phyloP scores from a whole-genome alignment of 1,284 basidiomycete species.

The Taiwanofungus camphoratus region DNA sequence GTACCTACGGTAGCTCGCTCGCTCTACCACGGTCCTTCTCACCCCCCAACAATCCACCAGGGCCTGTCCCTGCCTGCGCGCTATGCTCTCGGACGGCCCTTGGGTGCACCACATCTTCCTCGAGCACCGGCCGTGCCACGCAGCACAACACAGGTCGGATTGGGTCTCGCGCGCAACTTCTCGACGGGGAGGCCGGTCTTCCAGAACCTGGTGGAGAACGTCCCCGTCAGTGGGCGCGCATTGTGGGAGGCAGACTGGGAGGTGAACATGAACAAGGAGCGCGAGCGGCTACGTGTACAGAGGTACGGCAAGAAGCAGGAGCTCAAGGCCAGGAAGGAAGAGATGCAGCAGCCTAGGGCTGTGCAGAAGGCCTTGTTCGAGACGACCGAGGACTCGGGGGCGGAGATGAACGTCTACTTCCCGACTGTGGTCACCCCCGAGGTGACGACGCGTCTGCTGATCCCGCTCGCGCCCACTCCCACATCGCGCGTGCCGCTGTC shows the following conservation, averaged over 20 bases:
- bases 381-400: constrained; percentile 19
- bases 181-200: constrained; percentile 66
- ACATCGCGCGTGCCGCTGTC: constrained; percentile 53
- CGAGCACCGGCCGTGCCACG: constrained; percentile 44
- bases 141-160: constrained; percentile 56
- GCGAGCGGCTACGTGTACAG: constrained; percentile 29
- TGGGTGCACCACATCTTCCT: constrained; percentile 46
- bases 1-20: constrained; percentile 30
- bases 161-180: constrained; percentile 69
- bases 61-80: constrained; percentile 42
- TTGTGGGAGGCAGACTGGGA: constrained; percentile 70
- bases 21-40: constrained; percentile 29
- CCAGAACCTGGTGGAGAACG: constrained; percentile 70
- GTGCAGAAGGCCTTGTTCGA: constrained; percentile 12
- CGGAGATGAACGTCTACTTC: constrained; percentile 62
- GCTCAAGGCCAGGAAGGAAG: constrained; percentile 26
- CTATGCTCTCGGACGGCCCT: constrained; percentile 38
- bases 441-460: constrained; percentile 61
- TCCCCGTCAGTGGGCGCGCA: constrained; percentile 62
- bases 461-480: constrained; percentile 70
- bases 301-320: constrained; percentile 20
- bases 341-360: constrained; percentile 22
- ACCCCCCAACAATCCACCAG: constrained; percentile 29
- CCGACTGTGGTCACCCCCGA: constrained; percentile 30
- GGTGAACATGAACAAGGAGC: constrained; percentile 41